Evolutionary conservation across 805 yeast genomes (phyloP).

Genomic region (Teunomyces tritomae): DNA sequence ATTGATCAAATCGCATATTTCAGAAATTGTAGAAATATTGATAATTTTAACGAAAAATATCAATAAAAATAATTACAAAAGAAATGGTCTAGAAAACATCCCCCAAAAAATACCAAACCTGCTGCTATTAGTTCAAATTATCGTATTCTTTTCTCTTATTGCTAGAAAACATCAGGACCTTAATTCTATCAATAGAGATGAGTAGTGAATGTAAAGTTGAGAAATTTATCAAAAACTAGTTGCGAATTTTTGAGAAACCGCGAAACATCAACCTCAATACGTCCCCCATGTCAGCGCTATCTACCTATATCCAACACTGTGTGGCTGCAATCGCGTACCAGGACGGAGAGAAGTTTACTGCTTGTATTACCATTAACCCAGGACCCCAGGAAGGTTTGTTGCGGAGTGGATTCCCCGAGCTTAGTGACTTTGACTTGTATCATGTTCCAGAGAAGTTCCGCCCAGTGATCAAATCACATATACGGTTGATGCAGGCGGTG

Average conservation of each 20-base stretch:
- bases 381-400: slow-evolving; percentile 25
- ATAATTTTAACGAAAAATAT: no score
- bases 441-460: slow-evolving; percentile 36
- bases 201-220: no score
- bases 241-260: neutral
- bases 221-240: neutral
- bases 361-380: slow-evolving; percentile 36
- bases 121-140: no score
- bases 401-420: slow-evolving; percentile 32
- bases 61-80: no score
- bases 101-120: no score
- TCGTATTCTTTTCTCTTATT: no score
- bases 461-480: slow-evolving; percentile 29
- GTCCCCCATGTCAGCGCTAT: neutral
- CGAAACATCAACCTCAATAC: neutral
- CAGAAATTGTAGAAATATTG: no score
- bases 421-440: slow-evolving; percentile 40
- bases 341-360: slow-evolving; percentile 17
- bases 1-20: no score
- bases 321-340: slow-evolving; percentile 16
- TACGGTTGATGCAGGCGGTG: slow-evolving; percentile 34
- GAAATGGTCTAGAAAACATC: no score
- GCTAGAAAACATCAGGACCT: no score
- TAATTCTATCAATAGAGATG: no score
- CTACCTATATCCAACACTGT: slow-evolving; percentile 21